Base-by-base conservation (phyloP, 1,284 basidiomycete species). In the Flammula alnicola region DNA sequence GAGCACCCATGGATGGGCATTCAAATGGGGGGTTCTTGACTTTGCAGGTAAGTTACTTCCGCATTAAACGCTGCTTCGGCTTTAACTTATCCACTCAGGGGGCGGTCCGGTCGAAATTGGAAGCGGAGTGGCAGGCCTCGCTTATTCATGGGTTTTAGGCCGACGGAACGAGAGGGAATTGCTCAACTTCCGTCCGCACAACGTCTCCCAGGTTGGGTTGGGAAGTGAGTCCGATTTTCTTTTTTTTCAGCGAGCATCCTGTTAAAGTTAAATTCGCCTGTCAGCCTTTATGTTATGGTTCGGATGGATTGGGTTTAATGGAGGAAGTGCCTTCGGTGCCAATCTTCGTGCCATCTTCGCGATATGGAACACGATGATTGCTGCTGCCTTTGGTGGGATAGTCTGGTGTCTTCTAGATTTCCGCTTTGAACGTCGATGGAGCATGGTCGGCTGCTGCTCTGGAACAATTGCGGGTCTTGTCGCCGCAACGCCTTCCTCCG, bases 21-120 rank as follows among this genome's bases (percentile, higher is more conserved):
- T 83, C 70, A 88, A 86, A 60, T 95, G 91, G 88, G 93, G 94
- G 19, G 91, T 95, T 6, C 78, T 95, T 36, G 94, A 97, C 70
- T 94, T 86, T 62, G 86, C 88, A 44, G 86, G 86, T 79, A 59
- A 56, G 59, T 61, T 3, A 32, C 23, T n/a, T n/a, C n/a, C n/a
- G n/a, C 29, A 12, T 47, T 50, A 17, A 31, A 22, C 17, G 19
- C 40, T 44, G 16, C 19, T 11, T 46, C 36, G 44, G 48, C 30
- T 47, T 26, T 23, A 14, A 44, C 19, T 37, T 51, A 44, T 55
- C 58, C 59, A 67, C 53, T 67, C 74, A 78, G 93, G 94, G 41
- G 94, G 94, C 35, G 93, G 92, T 6, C 95, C 95, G 25, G 93
- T 97, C 61, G 93, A 98, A 70, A 93, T 97, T 58, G 89, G 89